Evolutionary conservation across 164 flowering plant species (phyloP).

Genomic region (Kingdonia uniflora): DNA sequence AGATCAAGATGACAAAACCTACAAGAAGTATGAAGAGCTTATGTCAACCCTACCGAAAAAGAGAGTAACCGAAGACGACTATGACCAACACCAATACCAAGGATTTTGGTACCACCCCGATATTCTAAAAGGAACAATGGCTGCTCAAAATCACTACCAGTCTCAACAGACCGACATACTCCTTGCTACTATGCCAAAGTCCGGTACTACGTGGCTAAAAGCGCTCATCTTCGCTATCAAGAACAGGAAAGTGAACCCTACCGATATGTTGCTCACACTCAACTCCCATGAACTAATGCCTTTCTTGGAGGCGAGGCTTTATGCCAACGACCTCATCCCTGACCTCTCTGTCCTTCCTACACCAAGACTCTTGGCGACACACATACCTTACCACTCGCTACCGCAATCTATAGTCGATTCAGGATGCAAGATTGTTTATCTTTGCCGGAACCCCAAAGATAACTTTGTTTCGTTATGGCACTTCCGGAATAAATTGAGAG

Average conservation of each 20-base stretch:
- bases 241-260: constrained; percentile 10
- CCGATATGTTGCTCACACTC: constrained; percentile 8
- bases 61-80: too few relatives aligned
- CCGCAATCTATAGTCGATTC: constrained; percentile 13
- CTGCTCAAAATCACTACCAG: neutral
- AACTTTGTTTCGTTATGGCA: constrained; percentile 13
- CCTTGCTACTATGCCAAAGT: constrained; percentile 15
- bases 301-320: constrained; percentile 9
- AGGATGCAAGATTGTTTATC: constrained; percentile 13
- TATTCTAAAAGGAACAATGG: neutral
- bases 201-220: constrained; percentile 39
- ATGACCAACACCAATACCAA: neutral
- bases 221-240: constrained; percentile 16
- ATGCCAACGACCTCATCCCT: neutral
- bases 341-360: constrained; percentile 6
- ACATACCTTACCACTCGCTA: constrained; percentile 9
- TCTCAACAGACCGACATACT: neutral
- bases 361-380: constrained; percentile 20
- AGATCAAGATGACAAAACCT: too few relatives aligned
- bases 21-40: too few relatives aligned
- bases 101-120: neutral
- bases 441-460: constrained; percentile 19
- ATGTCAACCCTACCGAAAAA: too few relatives aligned
- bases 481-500: neutral
- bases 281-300: constrained; percentile 19